Percentiles rank a stretch among this genome's conserved stretches.
These are phyloP conservation scores for Collybia sordida DNA, from an alignment of 768 basidiomycete genomes.

Conservation along the genomic window DNA sequence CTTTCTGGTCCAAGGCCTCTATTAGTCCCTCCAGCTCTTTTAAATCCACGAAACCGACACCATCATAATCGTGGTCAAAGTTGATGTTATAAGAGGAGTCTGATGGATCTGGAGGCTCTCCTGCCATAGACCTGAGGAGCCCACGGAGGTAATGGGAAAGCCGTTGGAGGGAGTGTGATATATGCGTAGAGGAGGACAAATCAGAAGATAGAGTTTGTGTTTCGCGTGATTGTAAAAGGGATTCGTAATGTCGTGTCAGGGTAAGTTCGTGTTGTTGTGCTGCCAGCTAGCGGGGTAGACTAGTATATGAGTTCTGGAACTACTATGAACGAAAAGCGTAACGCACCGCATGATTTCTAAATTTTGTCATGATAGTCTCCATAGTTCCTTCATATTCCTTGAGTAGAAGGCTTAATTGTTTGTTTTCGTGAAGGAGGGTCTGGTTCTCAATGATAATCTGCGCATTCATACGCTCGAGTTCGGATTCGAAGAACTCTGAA, in stretches of 20 bases:
- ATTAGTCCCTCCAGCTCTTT: constrained; percentile 42
- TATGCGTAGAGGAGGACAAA: constrained; percentile 56
- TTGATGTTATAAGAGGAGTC: constrained; percentile 27
- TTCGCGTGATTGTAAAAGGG: constrained; percentile 68
- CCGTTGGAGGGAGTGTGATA: constrained; percentile 67
- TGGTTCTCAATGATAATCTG: constrained; percentile 94
- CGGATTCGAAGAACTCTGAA: constrained; percentile 89
- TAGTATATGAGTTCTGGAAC: background rate
- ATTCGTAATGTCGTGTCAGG: constrained; percentile 87
- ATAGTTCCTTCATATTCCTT: constrained; percentile 95
- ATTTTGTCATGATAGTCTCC: constrained; percentile 96
- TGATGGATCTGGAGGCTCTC: constrained; percentile 54
- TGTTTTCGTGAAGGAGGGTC: constrained; percentile 89
- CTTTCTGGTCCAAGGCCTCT: constrained; percentile 38
- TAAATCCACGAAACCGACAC: constrained; percentile 28
- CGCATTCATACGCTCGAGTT: constrained; percentile 87
- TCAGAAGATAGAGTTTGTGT: constrained; percentile 54
- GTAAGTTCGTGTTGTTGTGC: constrained; percentile 89
- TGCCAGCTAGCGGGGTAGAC: constrained; percentile 58
- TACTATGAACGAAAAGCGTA: background rate
- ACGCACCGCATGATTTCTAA: constrained; percentile 71
- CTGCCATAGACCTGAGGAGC: constrained; percentile 68
- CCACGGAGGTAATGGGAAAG: constrained; percentile 70
- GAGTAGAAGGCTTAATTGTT: constrained; percentile 82
- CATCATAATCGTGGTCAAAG: constrained; percentile 37